Conservation (phyloP, 2,329 filamentous ascomycete genomes). For the Penicillium sp. region DNA sequence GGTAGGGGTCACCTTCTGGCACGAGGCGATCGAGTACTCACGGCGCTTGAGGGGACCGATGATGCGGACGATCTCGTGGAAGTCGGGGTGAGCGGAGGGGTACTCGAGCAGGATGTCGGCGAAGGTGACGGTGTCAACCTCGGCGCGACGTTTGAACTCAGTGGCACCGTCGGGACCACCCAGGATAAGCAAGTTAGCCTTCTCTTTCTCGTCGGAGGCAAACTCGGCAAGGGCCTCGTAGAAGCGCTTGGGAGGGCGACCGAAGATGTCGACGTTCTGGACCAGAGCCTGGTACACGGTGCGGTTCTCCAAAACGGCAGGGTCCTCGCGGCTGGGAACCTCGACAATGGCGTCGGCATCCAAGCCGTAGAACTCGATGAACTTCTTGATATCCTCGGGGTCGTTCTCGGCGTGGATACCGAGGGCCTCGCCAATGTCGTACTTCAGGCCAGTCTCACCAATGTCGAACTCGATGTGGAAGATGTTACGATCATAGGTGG, state of each 20-base stretch:
- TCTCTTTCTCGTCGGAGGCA: constrained; percentile 77
- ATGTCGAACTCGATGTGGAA: constrained; percentile 99
- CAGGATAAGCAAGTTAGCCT: constrained; percentile 73
- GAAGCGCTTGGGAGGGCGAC: constrained; percentile 95
- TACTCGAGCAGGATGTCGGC: constrained; percentile 90
- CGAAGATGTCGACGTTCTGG: constrained; percentile 95
- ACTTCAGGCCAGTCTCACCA: constrained; percentile 83
- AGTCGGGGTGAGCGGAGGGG: constrained; percentile 79
- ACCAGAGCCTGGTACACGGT: constrained; percentile 89
- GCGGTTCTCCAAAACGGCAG: constrained; percentile 73
- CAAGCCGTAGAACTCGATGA: constrained; percentile 88
- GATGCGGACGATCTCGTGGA: constrained; percentile 85
- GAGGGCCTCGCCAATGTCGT: constrained; percentile 95
- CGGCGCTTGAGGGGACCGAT: constrained; percentile 90
- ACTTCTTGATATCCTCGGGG: constrained; percentile 70
- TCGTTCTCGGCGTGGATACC: constrained; percentile 97
- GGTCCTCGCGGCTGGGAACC: constrained; percentile 80
- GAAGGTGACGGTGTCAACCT: constrained; percentile 88
- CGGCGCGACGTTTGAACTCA: constrained; percentile 88
- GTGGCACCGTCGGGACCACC: constrained; percentile 75
- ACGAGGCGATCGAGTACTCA: constrained; percentile 98
- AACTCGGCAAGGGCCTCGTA: constrained; percentile 90
- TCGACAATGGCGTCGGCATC: constrained; percentile 83
- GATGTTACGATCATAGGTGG: constrained; percentile 93
- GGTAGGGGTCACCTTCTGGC: constrained; percentile 87